Conservation (phyloP, 2,329 filamentous ascomycete species). For the Chrysoporthe austroafricana region DNA sequence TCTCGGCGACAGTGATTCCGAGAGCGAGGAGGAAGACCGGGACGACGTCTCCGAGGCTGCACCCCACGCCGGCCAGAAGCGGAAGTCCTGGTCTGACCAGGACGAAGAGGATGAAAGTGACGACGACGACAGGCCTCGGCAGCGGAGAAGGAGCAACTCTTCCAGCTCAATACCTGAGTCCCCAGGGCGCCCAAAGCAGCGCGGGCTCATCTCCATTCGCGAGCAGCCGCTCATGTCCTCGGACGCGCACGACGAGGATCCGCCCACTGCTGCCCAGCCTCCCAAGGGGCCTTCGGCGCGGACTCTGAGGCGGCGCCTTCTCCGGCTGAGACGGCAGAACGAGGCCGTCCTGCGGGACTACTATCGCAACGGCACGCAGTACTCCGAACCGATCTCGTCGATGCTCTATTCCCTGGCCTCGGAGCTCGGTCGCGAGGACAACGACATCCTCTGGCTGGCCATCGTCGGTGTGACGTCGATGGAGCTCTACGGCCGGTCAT, state of each 20-base stretch:
- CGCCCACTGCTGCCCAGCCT: conserved; percentile 62
- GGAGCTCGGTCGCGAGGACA: conserved; percentile 93
- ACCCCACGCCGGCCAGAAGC: conserved; percentile 63
- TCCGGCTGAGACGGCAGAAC: conserved; percentile 77
- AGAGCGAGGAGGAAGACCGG: conserved; percentile 63
- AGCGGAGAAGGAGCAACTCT: conserved; percentile 85
- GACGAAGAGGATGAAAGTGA: conserved; percentile 74
- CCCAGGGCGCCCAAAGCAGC: conserved; percentile 61
- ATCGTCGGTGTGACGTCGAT: conserved; percentile 95
- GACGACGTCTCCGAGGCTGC: conserved; percentile 43
- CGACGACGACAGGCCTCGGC: conserved; percentile 75
- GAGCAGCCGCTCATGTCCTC: conserved; percentile 52
- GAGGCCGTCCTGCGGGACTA: conserved; percentile 78
- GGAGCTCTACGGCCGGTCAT: conserved; percentile 86
- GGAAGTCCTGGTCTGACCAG: conserved; percentile 78
- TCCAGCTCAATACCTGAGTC: conserved; percentile 72
- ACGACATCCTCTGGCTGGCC: conserved; percentile 91
- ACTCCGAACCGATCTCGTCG: conserved; percentile 92
- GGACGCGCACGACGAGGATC: conserved; percentile 51
- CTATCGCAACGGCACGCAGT: conserved; percentile 85
- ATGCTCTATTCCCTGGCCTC: conserved; percentile 94
- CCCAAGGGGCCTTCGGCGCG: conserved; percentile 70
- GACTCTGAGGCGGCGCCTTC: conserved; percentile 71
- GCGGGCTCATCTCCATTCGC: conserved; percentile 62
- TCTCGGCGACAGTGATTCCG: conserved; percentile 60